Percentiles rank a stretch among this genome's conserved stretches.
phyloP scores from a whole-genome alignment of 2,329 filamentous ascomycete species.

The Pseudogymnoascus pannorum region DNA sequence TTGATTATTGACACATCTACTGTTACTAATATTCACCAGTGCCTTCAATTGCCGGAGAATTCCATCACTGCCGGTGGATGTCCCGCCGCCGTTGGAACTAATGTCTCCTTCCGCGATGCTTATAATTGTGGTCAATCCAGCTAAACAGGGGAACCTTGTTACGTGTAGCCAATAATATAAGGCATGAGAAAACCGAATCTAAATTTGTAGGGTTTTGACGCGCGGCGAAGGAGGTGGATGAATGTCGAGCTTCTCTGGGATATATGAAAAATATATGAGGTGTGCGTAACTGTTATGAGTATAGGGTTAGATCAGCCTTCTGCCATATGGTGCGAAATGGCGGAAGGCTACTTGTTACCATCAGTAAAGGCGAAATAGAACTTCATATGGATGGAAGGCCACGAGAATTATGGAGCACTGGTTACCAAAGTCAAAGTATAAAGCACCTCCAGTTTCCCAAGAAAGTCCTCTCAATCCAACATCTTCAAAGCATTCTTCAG shows the following conservation, averaged over 20 bases:
- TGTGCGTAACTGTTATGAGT: not conserved
- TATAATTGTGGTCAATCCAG: not conserved
- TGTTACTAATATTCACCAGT: not conserved
- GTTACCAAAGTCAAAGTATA: not conserved
- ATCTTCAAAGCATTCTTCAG: not conserved
- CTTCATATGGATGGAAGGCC: not conserved
- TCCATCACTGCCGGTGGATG: not conserved
- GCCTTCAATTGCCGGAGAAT: not conserved
- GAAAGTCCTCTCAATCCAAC: not conserved
- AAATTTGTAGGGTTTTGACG: not conserved
- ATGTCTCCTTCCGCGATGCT: not conserved
- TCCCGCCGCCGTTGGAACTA: not conserved
- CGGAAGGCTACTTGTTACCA: not conserved
- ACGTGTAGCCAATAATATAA: not conserved
- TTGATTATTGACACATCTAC: not conserved
- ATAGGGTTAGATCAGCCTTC: not conserved
- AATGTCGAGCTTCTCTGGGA: not conserved
- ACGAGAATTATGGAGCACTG: not conserved
- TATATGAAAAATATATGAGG: slow-evolving; percentile 1
- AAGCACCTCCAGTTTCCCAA: not conserved
- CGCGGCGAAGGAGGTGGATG: not conserved
- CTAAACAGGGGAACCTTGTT: not conserved
- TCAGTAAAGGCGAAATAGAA: not conserved
- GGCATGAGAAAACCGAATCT: not conserved
- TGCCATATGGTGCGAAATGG: not conserved